A percentile compares a stretch with the other conserved stretches of the same genome.
These are phyloP conservation scores for Phlebopus sp. DNA, from an alignment of 1,284 basidiomycete species.

Conservation along the genomic window DNA sequence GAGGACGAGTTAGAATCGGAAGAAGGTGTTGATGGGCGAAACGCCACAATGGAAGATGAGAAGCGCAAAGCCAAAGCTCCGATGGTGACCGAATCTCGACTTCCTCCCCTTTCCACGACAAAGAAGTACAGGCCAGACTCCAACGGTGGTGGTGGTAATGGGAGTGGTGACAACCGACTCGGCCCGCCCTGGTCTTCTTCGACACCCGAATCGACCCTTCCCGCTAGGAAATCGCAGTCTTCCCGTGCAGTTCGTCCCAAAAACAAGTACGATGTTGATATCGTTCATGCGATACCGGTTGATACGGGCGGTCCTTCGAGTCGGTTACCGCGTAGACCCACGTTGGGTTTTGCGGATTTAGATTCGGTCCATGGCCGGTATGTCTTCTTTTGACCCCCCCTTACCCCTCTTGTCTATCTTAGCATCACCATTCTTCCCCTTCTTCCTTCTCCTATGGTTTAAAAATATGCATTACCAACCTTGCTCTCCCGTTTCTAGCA, in stretches of 20 bases:
- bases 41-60: constrained; percentile 22
- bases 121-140: constrained; percentile 24
- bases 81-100: constrained; percentile 22
- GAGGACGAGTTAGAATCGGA: constrained; percentile 46
- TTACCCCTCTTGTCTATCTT: constrained; percentile 6
- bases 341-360: constrained; percentile 50
- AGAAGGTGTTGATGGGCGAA: constrained; percentile 29
- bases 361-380: constrained; percentile 57
- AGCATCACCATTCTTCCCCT: too few species aligned
- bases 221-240: constrained; percentile 21
- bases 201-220: constrained; percentile 11
- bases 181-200: constrained; percentile 21
- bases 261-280: constrained; percentile 23
- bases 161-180: constrained; percentile 22
- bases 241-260: constrained; percentile 28
- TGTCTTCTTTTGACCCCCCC: constrained; percentile 21
- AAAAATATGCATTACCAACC: constrained; percentile 1
- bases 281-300: constrained; percentile 5
- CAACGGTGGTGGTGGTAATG: constrained; percentile 2
- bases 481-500: constrained; percentile 34
- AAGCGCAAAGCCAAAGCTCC: constrained; percentile 26
- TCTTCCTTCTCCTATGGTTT: not conserved
- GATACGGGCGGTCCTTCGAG: constrained; percentile 17
- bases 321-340: constrained; percentile 33
- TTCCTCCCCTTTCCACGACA: constrained; percentile 13